These are phyloP conservation scores for Mycosphaerella arachidis DNA, from an alignment of 2,329 filamentous ascomycete genomes.

Conservation along the genomic window DNA sequence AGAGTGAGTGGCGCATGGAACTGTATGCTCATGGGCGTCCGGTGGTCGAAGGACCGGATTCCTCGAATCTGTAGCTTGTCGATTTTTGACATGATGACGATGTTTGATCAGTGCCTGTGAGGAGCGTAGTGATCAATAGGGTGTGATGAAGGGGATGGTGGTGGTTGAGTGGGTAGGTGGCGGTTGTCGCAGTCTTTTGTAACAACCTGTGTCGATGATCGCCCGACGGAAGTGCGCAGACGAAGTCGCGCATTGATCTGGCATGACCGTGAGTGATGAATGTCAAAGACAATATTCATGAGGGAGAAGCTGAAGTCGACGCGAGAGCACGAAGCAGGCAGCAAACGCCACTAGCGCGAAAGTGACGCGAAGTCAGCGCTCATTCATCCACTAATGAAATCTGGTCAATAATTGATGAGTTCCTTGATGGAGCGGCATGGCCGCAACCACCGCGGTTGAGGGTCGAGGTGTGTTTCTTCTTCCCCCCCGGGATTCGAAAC, in stretches of 20 bases:
- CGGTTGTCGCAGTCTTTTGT: not conserved
- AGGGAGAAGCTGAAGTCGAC: not conserved
- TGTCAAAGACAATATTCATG: not conserved
- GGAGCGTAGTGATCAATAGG: not conserved
- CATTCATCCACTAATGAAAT: not conserved
- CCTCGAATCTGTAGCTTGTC: slow-evolving; percentile 85
- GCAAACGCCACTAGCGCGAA: slow-evolving; percentile 2
- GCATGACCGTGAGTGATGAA: not conserved
- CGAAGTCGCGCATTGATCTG: not conserved
- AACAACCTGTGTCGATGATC: not conserved
- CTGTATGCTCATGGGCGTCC: slow-evolving; percentile 69
- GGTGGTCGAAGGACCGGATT: slow-evolving; percentile 80
- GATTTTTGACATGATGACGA: slow-evolving; percentile 57
- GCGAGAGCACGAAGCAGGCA: not conserved
- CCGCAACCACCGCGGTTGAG: not conserved
- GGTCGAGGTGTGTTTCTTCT: not conserved
- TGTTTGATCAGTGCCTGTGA: not conserved
- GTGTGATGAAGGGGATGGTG: not conserved
- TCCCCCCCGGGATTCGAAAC: not conserved
- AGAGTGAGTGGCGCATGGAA: slow-evolving; percentile 90
- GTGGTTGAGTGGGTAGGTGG: not conserved
- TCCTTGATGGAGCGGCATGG: too few species aligned
- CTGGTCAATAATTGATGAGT: not conserved
- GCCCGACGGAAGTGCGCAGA: not conserved
- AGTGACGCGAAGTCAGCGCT: not conserved